Evolutionary conservation across 2,329 filamentous ascomycete species (phyloP), one percentile per base, ranked within the genome.

Genomic region (Fusarium agapanthi): DNA sequence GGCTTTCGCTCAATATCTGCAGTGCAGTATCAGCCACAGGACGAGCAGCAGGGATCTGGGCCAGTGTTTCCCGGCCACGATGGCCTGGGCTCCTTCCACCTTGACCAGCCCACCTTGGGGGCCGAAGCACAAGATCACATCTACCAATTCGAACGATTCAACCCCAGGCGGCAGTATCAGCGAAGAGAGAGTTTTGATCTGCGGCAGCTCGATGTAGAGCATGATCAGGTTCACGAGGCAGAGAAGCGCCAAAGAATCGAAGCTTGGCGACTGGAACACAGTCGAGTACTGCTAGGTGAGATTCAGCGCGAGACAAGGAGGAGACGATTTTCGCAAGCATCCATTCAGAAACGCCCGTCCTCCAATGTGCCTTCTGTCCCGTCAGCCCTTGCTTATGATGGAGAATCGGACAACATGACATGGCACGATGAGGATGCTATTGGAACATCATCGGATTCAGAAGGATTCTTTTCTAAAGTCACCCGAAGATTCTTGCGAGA

Each of bases 261-360:
- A 82, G 89, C 90, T 57, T 99, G 96, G 96, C 89, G 95, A 62
- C 83, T 97, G 78, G 95, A 98, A 78, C 95, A 99, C 80, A 97
- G 95, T 80, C 89, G 90, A 65, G 90, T 94, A 16, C 85, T 99
- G 34, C 81, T 98, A 38, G 93, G 97, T 62, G 94, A 98, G 81
- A 95, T 98, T 53, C 93, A 97, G 81, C 92, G 90, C 69, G 94
- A 97, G 82, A 97, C 95, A 61, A 85, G 86, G 69, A 87, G 92
- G 65, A 88, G 92, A 65, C 87, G 91, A 37, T 88, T 89, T 80
- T 91, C 89, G 13, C 85, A 90, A 74, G 85, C 85, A 48, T 89
- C 88, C 18, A 65, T 76, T 57, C 78, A 79, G 30, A 78, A 78
- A 45, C 75, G 70, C 34, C 64, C 72, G 35, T 69, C 68, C n/a